These are phyloP conservation scores for Xylaria sp. DNA, from an alignment of 2,329 filamentous ascomycete species.

Conservation along the genomic window DNA sequence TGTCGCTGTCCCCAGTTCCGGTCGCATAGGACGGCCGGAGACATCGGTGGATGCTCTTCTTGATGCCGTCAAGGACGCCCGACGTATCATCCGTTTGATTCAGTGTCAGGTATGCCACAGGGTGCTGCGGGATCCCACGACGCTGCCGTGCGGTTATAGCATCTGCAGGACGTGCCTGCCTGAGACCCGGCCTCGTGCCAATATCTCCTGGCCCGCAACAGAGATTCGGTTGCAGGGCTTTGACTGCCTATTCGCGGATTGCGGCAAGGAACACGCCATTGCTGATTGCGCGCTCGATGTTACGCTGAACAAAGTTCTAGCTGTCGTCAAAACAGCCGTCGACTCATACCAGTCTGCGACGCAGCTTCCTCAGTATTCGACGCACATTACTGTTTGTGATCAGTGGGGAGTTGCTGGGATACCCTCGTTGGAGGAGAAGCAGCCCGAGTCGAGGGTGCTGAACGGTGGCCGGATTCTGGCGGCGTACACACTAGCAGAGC, in stretches of 20 bases:
- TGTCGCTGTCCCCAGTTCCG: conserved; percentile 31
- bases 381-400: conserved; percentile 54
- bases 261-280: conserved; percentile 76
- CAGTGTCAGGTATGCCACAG: conserved; percentile 81
- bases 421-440: conserved; percentile 53
- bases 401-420: conserved; percentile 57
- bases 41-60: conserved; percentile 49
- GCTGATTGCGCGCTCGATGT: conserved; percentile 84
- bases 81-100: conserved; percentile 76
- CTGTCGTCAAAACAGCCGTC: conserved; percentile 67
- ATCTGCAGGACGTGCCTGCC: conserved; percentile 83
- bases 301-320: conserved; percentile 76
- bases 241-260: conserved; percentile 76
- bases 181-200: conserved; percentile 68
- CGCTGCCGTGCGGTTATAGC: conserved; percentile 83
- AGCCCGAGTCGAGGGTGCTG: conserved; percentile 53
- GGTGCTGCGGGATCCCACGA: conserved; percentile 75
- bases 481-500: conserved; percentile 71
- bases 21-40: conserved; percentile 39
- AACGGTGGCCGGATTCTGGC: conserved; percentile 71
- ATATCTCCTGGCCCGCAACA: conserved; percentile 81
- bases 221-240: conserved; percentile 76
- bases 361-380: conserved; percentile 53
- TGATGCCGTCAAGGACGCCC: conserved; percentile 65
- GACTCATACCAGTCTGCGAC: conserved; percentile 51